Conservation (phyloP, 75 land plant genomes). For the Adiantum capillusveneris region DNA sequence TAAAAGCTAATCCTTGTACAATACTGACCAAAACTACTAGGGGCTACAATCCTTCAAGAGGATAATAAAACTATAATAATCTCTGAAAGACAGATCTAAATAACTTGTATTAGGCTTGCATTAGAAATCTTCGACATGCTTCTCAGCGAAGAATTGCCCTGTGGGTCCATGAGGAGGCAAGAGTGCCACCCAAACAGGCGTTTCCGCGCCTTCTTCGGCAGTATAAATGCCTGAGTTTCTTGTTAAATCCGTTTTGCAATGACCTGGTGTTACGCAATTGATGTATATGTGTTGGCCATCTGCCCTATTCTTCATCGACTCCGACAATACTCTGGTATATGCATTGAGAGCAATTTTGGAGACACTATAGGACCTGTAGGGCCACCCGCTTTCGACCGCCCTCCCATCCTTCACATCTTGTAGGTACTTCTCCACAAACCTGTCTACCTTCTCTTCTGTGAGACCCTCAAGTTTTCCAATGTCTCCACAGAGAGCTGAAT, state of each 20-base stretch:
- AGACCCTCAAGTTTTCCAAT: slow-evolving; percentile 41
- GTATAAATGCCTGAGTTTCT: slow-evolving; percentile 44
- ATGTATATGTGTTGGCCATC: slow-evolving; percentile 37
- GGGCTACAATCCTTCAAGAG: too few relatives aligned
- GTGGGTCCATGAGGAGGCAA: slow-evolving; percentile 40
- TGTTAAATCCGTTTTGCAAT: slow-evolving; percentile 64
- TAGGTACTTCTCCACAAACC: slow-evolving; percentile 44
- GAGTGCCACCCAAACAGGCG: slow-evolving; percentile 41
- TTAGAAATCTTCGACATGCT: slow-evolving; percentile 6
- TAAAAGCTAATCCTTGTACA: too few relatives aligned
- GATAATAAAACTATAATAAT: too few relatives aligned
- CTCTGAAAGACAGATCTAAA: too few relatives aligned
- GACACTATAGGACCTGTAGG: slow-evolving; percentile 48
- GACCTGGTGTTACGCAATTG: slow-evolving; percentile 73
- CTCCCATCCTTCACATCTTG: slow-evolving; percentile 39
- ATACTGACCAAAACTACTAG: too few relatives aligned
- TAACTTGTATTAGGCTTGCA: too few relatives aligned
- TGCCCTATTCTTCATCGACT: slow-evolving; percentile 29
- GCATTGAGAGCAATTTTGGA: slow-evolving; percentile 84
- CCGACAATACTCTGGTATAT: slow-evolving; percentile 55
- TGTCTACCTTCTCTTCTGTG: slow-evolving; percentile 37
- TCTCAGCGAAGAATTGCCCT: slow-evolving; percentile 66
- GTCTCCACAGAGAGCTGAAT: slow-evolving; percentile 23
- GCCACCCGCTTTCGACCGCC: slow-evolving; percentile 68
- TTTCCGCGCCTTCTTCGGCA: slow-evolving; percentile 45